These are phyloP conservation scores for Limtongozyma cylindracea DNA, from an alignment of 805 yeast species.

Conservation along the genomic window DNA sequence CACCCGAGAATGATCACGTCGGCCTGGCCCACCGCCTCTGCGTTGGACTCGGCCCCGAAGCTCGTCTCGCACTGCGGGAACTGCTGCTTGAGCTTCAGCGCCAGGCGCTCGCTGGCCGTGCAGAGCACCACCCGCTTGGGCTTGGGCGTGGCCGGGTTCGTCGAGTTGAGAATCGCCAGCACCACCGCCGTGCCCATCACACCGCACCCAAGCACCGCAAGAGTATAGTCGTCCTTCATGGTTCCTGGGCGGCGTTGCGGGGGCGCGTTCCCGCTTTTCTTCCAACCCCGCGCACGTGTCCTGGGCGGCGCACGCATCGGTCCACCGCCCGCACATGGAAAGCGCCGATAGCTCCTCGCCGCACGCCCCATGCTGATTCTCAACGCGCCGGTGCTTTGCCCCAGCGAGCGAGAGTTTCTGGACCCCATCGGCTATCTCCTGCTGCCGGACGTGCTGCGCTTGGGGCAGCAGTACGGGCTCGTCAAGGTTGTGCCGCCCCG, in stretches of 20 bases:
- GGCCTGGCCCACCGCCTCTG: constrained; percentile 32
- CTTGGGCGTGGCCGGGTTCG: constrained; percentile 5
- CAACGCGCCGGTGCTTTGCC: constrained; percentile 23
- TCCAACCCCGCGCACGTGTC: too few species aligned
- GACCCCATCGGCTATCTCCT: constrained; percentile 24
- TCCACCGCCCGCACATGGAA: too few species aligned
- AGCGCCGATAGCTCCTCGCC: too few species aligned
- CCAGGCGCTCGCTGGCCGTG: constrained; percentile 27
- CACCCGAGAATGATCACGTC: constrained; percentile 63
- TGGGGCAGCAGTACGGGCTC: constrained; percentile 24
- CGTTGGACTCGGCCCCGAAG: constrained; percentile 16
- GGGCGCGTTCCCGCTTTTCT: too few species aligned
- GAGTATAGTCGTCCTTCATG: too few species aligned
- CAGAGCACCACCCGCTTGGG: constrained; percentile 43
- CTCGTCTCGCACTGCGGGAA: constrained; percentile 10
- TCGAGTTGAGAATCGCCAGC: constrained; percentile 37
- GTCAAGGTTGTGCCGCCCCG: constrained; percentile 25
- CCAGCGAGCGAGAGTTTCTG: constrained; percentile 16
- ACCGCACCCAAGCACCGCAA: constrained; percentile 79
- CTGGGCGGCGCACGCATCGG: too few species aligned
- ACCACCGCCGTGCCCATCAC: constrained; percentile 89
- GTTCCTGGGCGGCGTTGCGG: too few species aligned
- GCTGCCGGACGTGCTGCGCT: constrained; percentile 9
- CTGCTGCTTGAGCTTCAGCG: constrained; percentile 6
- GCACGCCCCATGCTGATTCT: too few species aligned